A percentile compares a stretch with the other conserved stretches of the same genome.
phyloP scores from a whole-genome alignment of 306 rosid species.

The Canavalia ensiformis region DNA sequence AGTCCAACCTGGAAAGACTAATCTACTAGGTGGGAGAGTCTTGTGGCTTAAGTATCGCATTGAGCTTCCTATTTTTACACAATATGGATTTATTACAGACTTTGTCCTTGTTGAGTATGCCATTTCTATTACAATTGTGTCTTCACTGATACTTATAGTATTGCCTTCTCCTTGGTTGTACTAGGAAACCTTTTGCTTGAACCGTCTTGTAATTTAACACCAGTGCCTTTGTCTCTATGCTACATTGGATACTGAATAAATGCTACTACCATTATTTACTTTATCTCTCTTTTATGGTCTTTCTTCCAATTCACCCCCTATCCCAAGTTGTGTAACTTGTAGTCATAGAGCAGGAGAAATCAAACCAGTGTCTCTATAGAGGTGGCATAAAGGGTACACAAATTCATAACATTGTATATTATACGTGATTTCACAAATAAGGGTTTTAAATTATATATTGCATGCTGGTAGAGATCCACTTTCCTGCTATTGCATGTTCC shows the following conservation, averaged over 20 bases:
- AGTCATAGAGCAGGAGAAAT: not conserved
- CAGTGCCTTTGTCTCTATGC: not conserved
- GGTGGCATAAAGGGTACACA: not conserved
- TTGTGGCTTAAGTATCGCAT: not conserved
- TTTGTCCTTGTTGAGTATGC: not conserved
- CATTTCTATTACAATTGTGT: not conserved
- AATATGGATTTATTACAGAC: not conserved
- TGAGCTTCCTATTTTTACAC: not conserved
- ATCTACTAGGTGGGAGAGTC: no score
- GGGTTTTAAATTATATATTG: not conserved
- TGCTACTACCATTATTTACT: not conserved
- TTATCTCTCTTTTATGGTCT: not conserved
- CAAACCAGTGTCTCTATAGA: not conserved
- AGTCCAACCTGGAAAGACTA: no score
- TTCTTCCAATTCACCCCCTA: not conserved
- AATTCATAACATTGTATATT: not conserved
- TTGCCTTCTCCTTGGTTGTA: not conserved
- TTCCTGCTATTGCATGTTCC: not conserved
- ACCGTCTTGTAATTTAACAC: not conserved
- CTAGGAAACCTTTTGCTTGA: constrained; percentile 25
- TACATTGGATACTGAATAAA: not conserved
- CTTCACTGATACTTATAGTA: constrained; percentile 14
- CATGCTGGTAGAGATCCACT: not conserved
- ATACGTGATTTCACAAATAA: not conserved
- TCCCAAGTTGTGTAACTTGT: not conserved